Evolutionary conservation across 202 grass and related monocot genomes (phyloP), one percentile per base, ranked within the genome.

Genomic region (Musa balbisiana): DNA sequence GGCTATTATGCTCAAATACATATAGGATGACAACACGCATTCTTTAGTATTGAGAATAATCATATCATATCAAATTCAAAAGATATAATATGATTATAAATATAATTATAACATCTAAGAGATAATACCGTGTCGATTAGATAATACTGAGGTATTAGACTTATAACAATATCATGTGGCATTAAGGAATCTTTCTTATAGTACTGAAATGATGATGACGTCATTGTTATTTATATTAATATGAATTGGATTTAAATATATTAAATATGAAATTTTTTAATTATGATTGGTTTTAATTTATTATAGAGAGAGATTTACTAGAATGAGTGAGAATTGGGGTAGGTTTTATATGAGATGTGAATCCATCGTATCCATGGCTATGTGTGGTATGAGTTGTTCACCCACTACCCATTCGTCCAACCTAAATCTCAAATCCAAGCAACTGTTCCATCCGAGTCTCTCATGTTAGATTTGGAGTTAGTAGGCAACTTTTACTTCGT

Each of bases 381-480:
- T 66, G 11, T 25, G 10, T 24, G 53, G 29, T 23, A 15, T 79
- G 67, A 76, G 74, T 92, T 87, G 56, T 89, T 92, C 22, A 92
- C 87, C 90, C 85, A 89, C 85, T 85, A 13, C 80, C 76, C 62
- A 24, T 54, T 43, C 62, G 74, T 53, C 43, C 25, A 72, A 91
- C 85, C 85, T 85, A 85, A 87, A 87, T 80, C 85, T 66, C 62
- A 64, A 50, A 2, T 33, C 19, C 2, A 3, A 27, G 16, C 63
- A 75, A 65, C 80, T 60, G 78, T 81, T 85, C 74, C 87, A 52
- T 81, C 83, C 82, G 85, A 83, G 76, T 75, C 77, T 62, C 65
- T 62, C 65, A 23, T 62, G 75, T 81, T 83, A 55, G 71, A 73
- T 81, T 80, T 87, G 84, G 90, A 81, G 88, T 81, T 53, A 79